Evolutionary conservation across 345 rosid species (phyloP), one percentile per base, ranked within the genome.

Genomic region (Salix brachista): DNA sequence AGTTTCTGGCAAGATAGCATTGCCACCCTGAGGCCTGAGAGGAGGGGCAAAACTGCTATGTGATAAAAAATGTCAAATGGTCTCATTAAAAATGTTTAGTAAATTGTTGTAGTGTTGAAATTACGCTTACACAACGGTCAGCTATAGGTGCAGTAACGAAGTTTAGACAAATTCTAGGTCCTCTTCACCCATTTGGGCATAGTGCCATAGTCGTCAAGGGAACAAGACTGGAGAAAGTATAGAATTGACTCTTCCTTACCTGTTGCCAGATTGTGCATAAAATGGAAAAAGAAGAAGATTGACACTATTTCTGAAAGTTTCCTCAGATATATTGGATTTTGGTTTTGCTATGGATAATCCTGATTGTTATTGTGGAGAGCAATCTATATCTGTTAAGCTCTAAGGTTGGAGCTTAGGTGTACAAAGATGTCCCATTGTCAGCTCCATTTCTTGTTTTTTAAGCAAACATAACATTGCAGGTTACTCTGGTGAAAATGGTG

Each of bases 401-500:
- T 48, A 48, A 28, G 60, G 28, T 26, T 11, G 60, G 37, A 8
- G 61, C 41, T 25, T 70, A 5, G 61, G 8, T 44, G 72, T 28
- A 17, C 0, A 50, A 19, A 6, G 0, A 6, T 18, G 23, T 2
- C n/a, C 58, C 2, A 2, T n/a, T 25, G 25, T n/a, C 16, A 58
- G 14, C 25, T 58, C 62, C 4, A 21, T 23, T n/a, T n/a, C 28
- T n/a, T 21, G 23, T 19, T 26, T 41, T 50, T 42, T 7, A 54
- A 65, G 58, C 61, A 72, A 56, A 56, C 23, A 32, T 73, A 13
- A 28, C 61, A 9, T 60, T 81, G 86, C 90, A 94, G 97, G 97
- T 91, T 75, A 92, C 94, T 54, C 75, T 94, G 87, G 98, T 94
- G 80, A 91, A 89, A 79, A 92, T 94, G 98, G 87, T 92, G 65